Base-by-base conservation (phyloP, 495 filamentous ascomycete genomes). In the Tuber indicum region DNA sequence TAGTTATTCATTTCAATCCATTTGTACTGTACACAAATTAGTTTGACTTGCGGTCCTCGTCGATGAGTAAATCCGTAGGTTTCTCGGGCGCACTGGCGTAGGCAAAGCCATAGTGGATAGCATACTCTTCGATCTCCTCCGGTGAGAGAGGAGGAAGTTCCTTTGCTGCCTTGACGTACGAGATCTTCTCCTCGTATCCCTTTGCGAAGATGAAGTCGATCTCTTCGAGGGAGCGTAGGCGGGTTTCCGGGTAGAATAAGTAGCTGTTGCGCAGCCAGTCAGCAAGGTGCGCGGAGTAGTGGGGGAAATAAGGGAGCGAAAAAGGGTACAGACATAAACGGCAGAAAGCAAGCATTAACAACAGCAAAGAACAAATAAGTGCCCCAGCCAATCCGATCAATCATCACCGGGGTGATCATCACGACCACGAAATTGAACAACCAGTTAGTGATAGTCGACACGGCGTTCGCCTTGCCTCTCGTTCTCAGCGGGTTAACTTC, bases 161-260 rank as follows among this genome's bases (percentile, higher is more conserved):
- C 77, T 90, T 84, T 21, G 91, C 87, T 0, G 92, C 93, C 75
- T 85, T 86, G 58, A 96, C 91, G 75, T 93, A 94, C 72, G 87
- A 89, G 9, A 92, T 94, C 5, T 92, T 90, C 84, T 95, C 93
- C 42, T 85, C 84, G 80, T 89, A 89, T 5, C 92, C 92, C 87
- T 95, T 94, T 79, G 91, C 91, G 76, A 93, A 93, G 84, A 92
- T 91, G 74, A 94, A 86, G 83, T 94, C 93, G 74, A 94, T 93
- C 81, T 94, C 92, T 81, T 94, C 92, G 32, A 94, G 87, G 62
- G 88, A 90, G 73, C 92, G 90, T 52, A 86, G 84, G 4, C 82
- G 87, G 16, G 88, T 90, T 82, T 90, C 88, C 0, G 88, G 88
- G 80, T 85, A 90, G 77, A 89, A 87, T 79, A 90, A 88, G 84